Evolutionary conservation across 768 basidiomycete genomes (phyloP).

Genomic region (Mycena belliarum): DNA sequence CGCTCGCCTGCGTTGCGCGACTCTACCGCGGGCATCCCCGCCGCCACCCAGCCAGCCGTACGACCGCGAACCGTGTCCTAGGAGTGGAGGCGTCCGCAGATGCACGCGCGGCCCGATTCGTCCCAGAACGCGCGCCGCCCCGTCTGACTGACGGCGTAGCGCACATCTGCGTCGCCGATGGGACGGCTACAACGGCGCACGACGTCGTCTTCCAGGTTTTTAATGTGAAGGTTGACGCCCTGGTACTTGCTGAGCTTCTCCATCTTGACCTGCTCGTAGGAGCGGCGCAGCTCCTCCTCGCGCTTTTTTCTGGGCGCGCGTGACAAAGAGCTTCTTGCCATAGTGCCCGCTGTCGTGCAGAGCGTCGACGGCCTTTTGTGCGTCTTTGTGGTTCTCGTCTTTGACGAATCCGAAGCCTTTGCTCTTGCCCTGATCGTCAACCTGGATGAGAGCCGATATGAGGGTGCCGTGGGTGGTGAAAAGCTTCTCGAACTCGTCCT

Average conservation of each 20-base stretch:
- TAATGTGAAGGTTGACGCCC: constrained; percentile 99
- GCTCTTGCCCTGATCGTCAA: constrained; percentile 88
- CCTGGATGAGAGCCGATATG: constrained; percentile 84
- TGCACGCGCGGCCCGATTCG: too few relatives aligned
- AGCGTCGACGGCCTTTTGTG: constrained; percentile 83
- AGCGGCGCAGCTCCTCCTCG: constrained; percentile 91
- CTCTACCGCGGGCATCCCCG: too few relatives aligned
- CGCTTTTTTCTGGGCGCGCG: constrained; percentile 99
- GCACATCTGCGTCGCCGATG: too few relatives aligned
- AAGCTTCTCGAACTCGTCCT: constrained; percentile 84
- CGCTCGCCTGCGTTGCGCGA: too few relatives aligned
- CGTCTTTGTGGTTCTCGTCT: constrained; percentile 90
- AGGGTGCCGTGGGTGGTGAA: constrained; percentile 79
- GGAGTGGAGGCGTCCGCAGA: too few relatives aligned
- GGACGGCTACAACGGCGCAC: too few relatives aligned
- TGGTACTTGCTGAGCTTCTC: constrained; percentile 98
- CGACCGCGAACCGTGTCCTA: too few relatives aligned
- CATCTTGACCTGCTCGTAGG: constrained; percentile 94
- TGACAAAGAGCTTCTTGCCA: constrained; percentile 91
- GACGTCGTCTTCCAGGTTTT: constrained; percentile 97
- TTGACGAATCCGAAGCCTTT: constrained; percentile 99
- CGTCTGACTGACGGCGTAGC: too few relatives aligned
- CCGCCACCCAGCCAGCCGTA: too few relatives aligned
- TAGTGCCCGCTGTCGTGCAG: constrained; percentile 85
- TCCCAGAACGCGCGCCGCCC: too few relatives aligned